phyloP scores from a whole-genome alignment of 2,329 filamentous ascomycete species.

The Xylariaceae sp. region DNA sequence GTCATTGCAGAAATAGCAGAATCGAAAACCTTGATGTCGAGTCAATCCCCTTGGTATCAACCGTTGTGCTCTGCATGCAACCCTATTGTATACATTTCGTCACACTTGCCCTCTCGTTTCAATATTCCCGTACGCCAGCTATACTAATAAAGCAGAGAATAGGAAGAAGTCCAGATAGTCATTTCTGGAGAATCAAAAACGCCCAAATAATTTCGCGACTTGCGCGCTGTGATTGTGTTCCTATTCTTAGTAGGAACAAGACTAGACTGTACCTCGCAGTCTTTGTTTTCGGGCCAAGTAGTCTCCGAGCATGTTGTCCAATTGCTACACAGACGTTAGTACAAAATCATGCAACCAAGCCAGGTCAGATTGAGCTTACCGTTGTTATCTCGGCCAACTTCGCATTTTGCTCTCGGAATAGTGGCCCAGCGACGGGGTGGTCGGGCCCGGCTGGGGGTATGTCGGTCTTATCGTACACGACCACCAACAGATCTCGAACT shows the following conservation, averaged over 20 bases:
- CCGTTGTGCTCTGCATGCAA: no score
- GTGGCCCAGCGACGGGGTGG: slow-evolving; percentile 73
- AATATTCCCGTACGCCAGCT: no score
- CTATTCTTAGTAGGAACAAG: not conserved
- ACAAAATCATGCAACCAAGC: slow-evolving; percentile 16
- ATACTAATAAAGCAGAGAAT: no score
- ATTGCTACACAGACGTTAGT: slow-evolving; percentile 47
- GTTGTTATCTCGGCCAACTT: slow-evolving; percentile 82
- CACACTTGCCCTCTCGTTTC: no score
- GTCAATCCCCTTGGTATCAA: no score
- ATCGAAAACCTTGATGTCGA: no score
- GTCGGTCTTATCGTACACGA: slow-evolving; percentile 89
- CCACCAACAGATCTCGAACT: slow-evolving; percentile 81
- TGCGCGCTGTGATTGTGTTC: no score
- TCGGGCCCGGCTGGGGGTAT: slow-evolving; percentile 75
- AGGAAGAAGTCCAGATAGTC: no score
- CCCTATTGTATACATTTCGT: no score
- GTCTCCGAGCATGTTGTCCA: slow-evolving; percentile 81
- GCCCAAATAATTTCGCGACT: no score
- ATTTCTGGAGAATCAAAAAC: no score
- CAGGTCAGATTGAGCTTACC: slow-evolving; percentile 39
- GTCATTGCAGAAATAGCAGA: no score
- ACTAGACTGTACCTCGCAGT: slow-evolving; percentile 12
- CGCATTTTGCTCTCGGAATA: slow-evolving; percentile 85
- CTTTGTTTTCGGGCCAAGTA: slow-evolving; percentile 70